Percentiles rank a stretch among this genome's conserved stretches.
Evolutionary conservation across 768 basidiomycete genomes (phyloP).

Genomic region (Russula dissimulans): DNA sequence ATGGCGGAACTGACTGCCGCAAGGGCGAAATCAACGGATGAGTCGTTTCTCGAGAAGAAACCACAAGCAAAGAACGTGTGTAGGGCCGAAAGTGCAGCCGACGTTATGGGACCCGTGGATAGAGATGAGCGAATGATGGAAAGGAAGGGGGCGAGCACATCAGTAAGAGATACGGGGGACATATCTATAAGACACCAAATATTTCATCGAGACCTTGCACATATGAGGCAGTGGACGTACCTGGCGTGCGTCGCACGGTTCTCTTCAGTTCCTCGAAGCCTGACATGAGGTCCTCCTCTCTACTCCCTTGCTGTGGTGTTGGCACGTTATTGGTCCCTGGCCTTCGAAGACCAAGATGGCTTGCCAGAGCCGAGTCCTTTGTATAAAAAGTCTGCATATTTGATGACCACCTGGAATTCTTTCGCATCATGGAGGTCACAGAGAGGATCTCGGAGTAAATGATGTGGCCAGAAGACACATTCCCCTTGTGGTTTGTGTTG

Average conservation of each 20-base stretch:
- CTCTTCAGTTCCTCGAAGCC: conserved; percentile 85
- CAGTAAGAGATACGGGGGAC: conserved; percentile 43
- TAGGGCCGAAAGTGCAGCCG: conserved; percentile 80
- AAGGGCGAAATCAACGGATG: conserved; percentile 55
- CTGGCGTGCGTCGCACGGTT: conserved; percentile 57
- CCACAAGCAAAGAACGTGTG: conserved; percentile 81
- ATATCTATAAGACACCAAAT: conserved; percentile 39
- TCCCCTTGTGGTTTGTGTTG: neutral
- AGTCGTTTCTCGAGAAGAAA: conserved; percentile 50
- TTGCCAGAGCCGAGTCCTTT: conserved; percentile 61
- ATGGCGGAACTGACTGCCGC: conserved; percentile 80
- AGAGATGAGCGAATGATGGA: conserved; percentile 87
- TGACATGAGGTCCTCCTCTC: conserved; percentile 79
- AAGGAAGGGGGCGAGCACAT: conserved; percentile 80
- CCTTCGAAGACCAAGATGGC: conserved; percentile 64
- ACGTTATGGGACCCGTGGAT: conserved; percentile 95
- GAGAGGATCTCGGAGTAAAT: conserved; percentile 84
- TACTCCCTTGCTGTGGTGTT: conserved; percentile 42
- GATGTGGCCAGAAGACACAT: conserved; percentile 62
- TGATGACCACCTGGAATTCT: conserved; percentile 94
- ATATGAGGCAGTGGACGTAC: conserved; percentile 29
- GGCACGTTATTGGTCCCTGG: conserved; percentile 37
- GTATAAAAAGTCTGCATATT: conserved; percentile 49
- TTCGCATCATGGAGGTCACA: conserved; percentile 92
- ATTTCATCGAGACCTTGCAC: neutral